Evolutionary conservation across 75 land plant species (phyloP).

Genomic region (Azolla pinnata): DNA sequence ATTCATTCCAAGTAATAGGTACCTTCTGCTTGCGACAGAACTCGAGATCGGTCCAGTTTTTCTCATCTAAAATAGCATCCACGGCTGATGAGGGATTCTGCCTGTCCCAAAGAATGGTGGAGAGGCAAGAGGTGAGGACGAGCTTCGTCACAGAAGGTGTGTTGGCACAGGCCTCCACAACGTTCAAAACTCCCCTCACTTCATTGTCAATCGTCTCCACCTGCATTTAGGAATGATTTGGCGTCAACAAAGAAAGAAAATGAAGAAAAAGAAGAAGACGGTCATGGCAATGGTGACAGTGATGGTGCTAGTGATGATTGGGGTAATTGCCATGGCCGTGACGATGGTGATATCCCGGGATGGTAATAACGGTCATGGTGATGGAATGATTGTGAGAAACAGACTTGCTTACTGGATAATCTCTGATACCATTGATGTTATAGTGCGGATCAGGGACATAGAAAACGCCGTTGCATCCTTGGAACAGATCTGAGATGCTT

Average conservation of each 20-base stretch:
- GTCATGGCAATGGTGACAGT: too few species aligned
- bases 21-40: conserved; percentile 71
- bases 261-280: neutral
- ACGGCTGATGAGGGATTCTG: conserved; percentile 17
- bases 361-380: too few species aligned
- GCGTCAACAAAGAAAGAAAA: too few species aligned
- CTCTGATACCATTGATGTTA: conserved; percentile 9
- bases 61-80: conserved; percentile 59
- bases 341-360: too few species aligned
- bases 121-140: conserved; percentile 67
- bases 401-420: conserved; percentile 21
- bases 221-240: too few species aligned
- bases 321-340: too few species aligned
- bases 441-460: conserved; percentile 19
- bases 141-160: conserved; percentile 44
- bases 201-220: conserved; percentile 56
- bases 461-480: conserved; percentile 51
- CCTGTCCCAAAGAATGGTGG: conserved; percentile 57
- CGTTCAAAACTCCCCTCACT: conserved; percentile 69
- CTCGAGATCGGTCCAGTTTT: conserved; percentile 72
- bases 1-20: too few species aligned
- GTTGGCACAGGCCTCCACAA: conserved; percentile 82
- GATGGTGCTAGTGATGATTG: too few species aligned
- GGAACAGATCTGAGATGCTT: conserved; percentile 43
- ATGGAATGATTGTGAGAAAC: too few species aligned